Base-by-base conservation (phyloP, 2,329 filamentous ascomycete species). In the Penicillium corylophilum region DNA sequence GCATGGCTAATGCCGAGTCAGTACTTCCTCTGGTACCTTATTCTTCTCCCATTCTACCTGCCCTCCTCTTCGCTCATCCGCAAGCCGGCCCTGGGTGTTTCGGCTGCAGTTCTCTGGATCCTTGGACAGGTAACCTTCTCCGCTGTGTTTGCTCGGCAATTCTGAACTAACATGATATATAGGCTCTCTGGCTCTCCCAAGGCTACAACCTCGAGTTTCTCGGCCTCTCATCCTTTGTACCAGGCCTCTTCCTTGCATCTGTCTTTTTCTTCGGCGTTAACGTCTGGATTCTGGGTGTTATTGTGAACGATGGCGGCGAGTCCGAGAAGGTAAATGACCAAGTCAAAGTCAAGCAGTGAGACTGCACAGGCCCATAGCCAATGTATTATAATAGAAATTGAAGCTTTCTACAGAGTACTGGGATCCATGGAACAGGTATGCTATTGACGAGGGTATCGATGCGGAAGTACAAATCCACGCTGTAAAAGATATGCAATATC, bases 1-100 rank as follows among this genome's bases (percentile, higher is more conserved):
- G 4, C 4, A 8, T 9, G 22, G 23, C 29, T 46, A 23, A 24
- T n/a, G 29, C 40, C 28, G 13, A 42, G 29, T 52, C 7, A 96
- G 90, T 99, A 99, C 71, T 99, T 99, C 71, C 82, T 99, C 44
- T 99, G 94, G 94, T 97, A 99, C 73, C 86, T 96, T 73, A 84
- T 96, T 59, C 89, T 99, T 62, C 78, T 97, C 2, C 94, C 94
- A 0, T 86, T 96, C 44, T 95, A 96, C 69, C 85, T 99, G 0
- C 91, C 93, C 0, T 75, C 75, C 33, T 96, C 92, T 0, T 87
- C 87, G 0, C 79, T 96, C 13, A 74, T 95, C 1, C 73, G 70
- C 4, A 78, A 74, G 2, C 83, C 83, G 0, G 64, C 66, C 5
- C 72, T 87, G 3, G 94, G 94, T 1, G 53, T 88, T 1, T 62